phyloP scores from a whole-genome alignment of 2,329 filamentous ascomycete species.

The Diaporthe ilicicola region DNA sequence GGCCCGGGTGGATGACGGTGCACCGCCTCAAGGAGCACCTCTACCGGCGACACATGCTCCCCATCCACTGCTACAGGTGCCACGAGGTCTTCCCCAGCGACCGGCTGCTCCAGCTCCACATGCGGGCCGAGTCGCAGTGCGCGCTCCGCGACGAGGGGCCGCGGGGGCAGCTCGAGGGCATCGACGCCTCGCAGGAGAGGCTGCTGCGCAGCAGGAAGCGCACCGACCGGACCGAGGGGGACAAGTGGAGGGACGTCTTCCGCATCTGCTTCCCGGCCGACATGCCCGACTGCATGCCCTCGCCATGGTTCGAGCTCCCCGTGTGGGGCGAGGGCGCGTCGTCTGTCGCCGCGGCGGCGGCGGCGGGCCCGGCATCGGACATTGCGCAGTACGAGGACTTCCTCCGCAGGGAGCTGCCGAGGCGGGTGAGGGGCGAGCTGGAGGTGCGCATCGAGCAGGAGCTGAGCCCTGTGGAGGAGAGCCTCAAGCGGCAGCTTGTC shows the following conservation, averaged over 20 bases:
- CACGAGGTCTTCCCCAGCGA: constrained; percentile 30
- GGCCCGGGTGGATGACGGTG: constrained; percentile 32
- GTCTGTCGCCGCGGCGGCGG: neutral
- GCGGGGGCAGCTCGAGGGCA: constrained; percentile 25
- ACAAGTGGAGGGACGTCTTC: constrained; percentile 34
- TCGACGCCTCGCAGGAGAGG: constrained; percentile 27
- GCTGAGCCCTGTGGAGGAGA: constrained; percentile 32
- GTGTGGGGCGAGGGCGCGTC: neutral
- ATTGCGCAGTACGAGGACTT: constrained; percentile 33
- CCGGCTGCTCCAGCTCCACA: constrained; percentile 26
- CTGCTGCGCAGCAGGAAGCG: constrained; percentile 26
- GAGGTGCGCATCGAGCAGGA: constrained; percentile 31
- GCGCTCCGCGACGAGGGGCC: constrained; percentile 12
- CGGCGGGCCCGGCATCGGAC: constrained; percentile 6
- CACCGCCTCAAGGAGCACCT: constrained; percentile 35
- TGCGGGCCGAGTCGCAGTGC: constrained; percentile 23
- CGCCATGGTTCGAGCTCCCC: constrained; percentile 32
- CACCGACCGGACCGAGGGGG: constrained; percentile 28
- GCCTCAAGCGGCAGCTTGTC: constrained; percentile 30
- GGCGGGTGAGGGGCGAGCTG: constrained; percentile 30
- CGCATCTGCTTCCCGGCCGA: constrained; percentile 34
- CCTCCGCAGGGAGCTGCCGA: constrained; percentile 29
- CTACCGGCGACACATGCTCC: constrained; percentile 33
- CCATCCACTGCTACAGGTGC: constrained; percentile 32
- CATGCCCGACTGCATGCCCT: constrained; percentile 23